Conservation (phyloP, 257 asterid species). For the Petunia secreta region DNA sequence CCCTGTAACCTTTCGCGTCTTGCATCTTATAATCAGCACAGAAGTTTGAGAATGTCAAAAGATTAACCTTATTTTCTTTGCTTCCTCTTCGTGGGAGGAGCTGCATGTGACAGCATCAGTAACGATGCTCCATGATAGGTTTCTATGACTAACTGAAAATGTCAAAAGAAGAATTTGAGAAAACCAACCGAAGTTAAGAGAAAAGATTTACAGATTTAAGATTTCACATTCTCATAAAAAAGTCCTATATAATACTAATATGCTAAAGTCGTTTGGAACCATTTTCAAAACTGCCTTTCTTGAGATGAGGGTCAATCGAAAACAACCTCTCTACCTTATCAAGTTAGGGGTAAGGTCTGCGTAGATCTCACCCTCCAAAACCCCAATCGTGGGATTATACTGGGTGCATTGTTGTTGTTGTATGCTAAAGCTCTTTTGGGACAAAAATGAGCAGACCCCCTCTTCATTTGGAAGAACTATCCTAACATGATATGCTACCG, state of each 20-base stretch:
- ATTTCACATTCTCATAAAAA: background rate
- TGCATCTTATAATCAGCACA: background rate
- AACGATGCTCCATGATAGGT: background rate
- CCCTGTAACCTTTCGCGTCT: too few species aligned
- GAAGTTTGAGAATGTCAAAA: background rate
- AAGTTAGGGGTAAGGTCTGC: too few species aligned
- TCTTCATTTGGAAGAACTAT: too few species aligned
- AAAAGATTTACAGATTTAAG: background rate
- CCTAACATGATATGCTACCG: too few species aligned
- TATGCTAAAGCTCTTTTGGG: too few species aligned
- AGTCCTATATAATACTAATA: background rate
- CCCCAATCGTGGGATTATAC: too few species aligned
- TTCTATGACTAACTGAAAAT: background rate
- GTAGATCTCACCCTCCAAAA: too few species aligned
- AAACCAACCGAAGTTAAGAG: background rate
- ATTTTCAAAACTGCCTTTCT: too few species aligned
- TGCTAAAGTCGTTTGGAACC: background rate
- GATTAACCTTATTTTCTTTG: background rate
- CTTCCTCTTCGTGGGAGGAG: background rate
- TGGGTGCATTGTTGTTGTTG: too few species aligned
- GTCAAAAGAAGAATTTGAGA: background rate
- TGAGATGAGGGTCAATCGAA: too few species aligned
- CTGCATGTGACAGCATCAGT: background rate
- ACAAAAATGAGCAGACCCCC: too few species aligned
- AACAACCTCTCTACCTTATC: too few species aligned